Evolutionary conservation across 2,329 filamentous ascomycete species (phyloP), one percentile per base, ranked within the genome.

Genomic region (Pseudogymnoascus sp.): DNA sequence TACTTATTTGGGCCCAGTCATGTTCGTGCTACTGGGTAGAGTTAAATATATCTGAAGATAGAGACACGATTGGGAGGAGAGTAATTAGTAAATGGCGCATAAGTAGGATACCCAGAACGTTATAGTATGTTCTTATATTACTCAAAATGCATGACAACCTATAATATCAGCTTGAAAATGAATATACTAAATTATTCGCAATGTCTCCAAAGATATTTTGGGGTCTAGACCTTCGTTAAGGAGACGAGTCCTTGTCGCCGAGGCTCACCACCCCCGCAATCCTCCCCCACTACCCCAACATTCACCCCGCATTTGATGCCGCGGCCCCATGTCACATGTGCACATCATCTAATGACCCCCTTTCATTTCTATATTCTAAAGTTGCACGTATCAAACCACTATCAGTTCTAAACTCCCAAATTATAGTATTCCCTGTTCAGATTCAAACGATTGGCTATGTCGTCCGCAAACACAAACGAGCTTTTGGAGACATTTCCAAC

Each of bases 401-500:
- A n/a, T 33, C 16, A 33, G 10, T 33, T 56, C 10, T 33, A 19
- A 11, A 2, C 50, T 33, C 11, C 6, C 10, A 53, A 26, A 53
- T 53, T 33, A 14, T 22, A 50, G 10, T 33, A 56, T 26, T 56
- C 28, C 10, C 16, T 33, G 5, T 16, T 14, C 5, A 56, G 22
- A 56, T 33, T 12, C n/a, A 33, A 33, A 56, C 16, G 1, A 56
- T 56, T 19, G n/a, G 26, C 5, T 22, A 33, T 33, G 26, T 19
- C 26, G 26, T 33, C 28, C 26, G 26, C 10, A 56, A 46, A 46
- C 8, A 26, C 22, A 26, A 56, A 19, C 14, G 28, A 56, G n/a
- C 4, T 8, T 19, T 56, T 11, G 8, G 46, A 31, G 46, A 24
- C 61, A 35, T 70, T 69, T 40, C 43, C 64, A 8, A 41, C 41